Base-by-base conservation (phyloP, 148 eudicot species). In the Nyssa sinensis region DNA sequence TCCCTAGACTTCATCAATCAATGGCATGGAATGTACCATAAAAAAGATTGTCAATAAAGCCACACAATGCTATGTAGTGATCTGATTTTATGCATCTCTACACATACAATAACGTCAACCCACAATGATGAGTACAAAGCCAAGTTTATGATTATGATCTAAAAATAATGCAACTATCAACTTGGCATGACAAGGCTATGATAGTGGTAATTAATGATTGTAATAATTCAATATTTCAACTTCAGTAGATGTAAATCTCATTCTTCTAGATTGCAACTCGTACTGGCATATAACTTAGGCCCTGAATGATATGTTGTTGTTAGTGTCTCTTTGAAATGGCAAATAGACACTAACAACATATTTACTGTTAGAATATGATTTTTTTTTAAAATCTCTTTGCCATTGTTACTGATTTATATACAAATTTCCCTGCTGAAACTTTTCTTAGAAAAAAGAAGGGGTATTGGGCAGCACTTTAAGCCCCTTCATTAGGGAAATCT, bases 41-140 rank as follows among this genome's bases (percentile, higher is more conserved):
- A 32, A 30, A 69, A 49, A 11, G 61, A 21, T 31, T 31, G 37
- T 69, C 28, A 69, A 69, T 31, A 49, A 69, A 69, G 37, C 11
- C 24, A 44, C 12, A 10, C 3, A 23, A 51, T 19, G 9, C 28
- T 19, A 12, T 31, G 19, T 30, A 0, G 11, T n/a, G 17, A 53
- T 69, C 72, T 12, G 7, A 23, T 28, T n/a, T 30, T 55, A n/a
- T 31, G 35, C 3, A 44, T 44, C 51, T 69, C 28, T 51, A 53
- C 28, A 11, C 10, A 30, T 29, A 51, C 7, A 29, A 14, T 47
- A 10, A 4, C 29, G 61, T 29, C 31, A 28, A 62, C 34, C 31
- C 3, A 62, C 21, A n/a, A 44, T 2, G 32, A 67, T 44, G 57
- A 27, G 29, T 27, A 10, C 71, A 21, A 14, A 16, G 44, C 44